Evolutionary conservation across 192 early-diverging fungal species (phyloP).

Genomic region (Coemansia reversa): DNA sequence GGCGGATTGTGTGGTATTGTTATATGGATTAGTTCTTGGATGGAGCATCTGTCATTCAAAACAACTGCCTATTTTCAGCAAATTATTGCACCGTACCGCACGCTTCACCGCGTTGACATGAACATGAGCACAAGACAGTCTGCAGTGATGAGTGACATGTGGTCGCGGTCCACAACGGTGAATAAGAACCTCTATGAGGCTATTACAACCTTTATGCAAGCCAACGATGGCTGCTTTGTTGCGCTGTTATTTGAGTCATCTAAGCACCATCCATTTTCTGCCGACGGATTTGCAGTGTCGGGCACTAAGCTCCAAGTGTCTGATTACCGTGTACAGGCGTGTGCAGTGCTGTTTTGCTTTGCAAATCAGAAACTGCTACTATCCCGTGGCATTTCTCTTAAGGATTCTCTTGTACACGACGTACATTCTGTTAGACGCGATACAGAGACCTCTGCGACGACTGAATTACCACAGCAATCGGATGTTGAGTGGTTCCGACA

Average conservation of each 20-base stretch:
- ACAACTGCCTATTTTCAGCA: slow-evolving; percentile 51
- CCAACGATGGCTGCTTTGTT: slow-evolving; percentile 47
- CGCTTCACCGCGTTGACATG: slow-evolving; percentile 35
- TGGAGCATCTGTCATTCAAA: slow-evolving; percentile 35
- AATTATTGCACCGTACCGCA: slow-evolving; percentile 35
- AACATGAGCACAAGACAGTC: slow-evolving; percentile 14
- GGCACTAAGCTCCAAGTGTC: slow-evolving; percentile 40
- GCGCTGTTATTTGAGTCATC: slow-evolving; percentile 53
- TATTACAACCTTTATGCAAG: slow-evolving; percentile 29
- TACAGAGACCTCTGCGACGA: background rate
- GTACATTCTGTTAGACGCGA: slow-evolving; percentile 16
- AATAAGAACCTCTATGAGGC: slow-evolving; percentile 32
- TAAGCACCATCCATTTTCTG: slow-evolving; percentile 27
- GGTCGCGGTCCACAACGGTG: slow-evolving; percentile 29
- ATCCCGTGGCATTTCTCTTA: slow-evolving; percentile 23
- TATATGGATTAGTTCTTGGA: slow-evolving; percentile 33
- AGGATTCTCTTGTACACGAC: slow-evolving; percentile 33
- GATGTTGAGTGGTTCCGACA: slow-evolving; percentile 52
- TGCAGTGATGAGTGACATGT: slow-evolving; percentile 33
- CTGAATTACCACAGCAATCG: slow-evolving; percentile 13
- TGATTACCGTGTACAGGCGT: slow-evolving; percentile 49
- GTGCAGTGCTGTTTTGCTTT: slow-evolving; percentile 43
- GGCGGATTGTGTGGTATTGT: slow-evolving; percentile 29
- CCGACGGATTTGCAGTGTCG: slow-evolving; percentile 41
- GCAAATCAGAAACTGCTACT: slow-evolving; percentile 34